phyloP scores from a whole-genome alignment of 192 early-diverging fungal genomes.

The Chytriomyces hyalinus region DNA sequence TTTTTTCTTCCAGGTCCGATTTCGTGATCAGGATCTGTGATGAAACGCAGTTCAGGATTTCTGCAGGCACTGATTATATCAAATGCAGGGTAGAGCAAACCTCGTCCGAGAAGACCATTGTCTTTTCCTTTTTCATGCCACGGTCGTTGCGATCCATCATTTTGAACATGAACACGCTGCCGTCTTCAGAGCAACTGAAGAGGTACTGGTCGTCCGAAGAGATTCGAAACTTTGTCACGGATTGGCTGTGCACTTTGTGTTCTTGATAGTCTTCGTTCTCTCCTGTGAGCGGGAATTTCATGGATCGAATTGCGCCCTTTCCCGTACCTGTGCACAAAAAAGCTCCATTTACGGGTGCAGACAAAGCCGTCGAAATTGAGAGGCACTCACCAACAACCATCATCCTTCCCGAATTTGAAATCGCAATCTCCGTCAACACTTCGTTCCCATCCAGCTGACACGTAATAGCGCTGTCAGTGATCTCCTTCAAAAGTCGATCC shows the following conservation, averaged over 20 bases:
- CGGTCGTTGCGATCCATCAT: conserved; percentile 55
- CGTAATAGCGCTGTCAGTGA: conserved; percentile 58
- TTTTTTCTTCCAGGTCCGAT: conserved; percentile 66
- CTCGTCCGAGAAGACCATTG: conserved; percentile 57
- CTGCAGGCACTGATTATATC: too few species aligned
- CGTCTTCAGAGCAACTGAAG: conserved; percentile 58
- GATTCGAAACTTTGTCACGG: conserved; percentile 53
- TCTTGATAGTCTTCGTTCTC: conserved; percentile 57
- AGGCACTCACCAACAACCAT: conserved; percentile 56
- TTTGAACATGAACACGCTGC: conserved; percentile 52
- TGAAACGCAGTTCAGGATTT: too few species aligned
- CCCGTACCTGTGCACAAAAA: conserved; percentile 44
- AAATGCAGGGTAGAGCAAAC: neutral
- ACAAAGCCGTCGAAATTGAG: too few species aligned
- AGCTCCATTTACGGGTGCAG: too few species aligned
- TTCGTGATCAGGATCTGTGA: conserved; percentile 62
- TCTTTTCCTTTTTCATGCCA: conserved; percentile 32
- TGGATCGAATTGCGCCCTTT: conserved; percentile 48
- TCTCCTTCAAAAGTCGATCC: conserved; percentile 65
- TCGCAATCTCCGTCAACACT: conserved; percentile 56
- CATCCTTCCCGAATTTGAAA: conserved; percentile 60
- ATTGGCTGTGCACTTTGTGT: conserved; percentile 54
- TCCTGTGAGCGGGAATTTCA: conserved; percentile 57
- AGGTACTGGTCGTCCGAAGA: conserved; percentile 58
- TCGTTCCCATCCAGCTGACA: conserved; percentile 51